Percentiles rank a stretch among this genome's conserved stretches.
Conservation (phyloP, 2,329 filamentous ascomycete genomes). For the Paracoccidioides lutzii region DNA sequence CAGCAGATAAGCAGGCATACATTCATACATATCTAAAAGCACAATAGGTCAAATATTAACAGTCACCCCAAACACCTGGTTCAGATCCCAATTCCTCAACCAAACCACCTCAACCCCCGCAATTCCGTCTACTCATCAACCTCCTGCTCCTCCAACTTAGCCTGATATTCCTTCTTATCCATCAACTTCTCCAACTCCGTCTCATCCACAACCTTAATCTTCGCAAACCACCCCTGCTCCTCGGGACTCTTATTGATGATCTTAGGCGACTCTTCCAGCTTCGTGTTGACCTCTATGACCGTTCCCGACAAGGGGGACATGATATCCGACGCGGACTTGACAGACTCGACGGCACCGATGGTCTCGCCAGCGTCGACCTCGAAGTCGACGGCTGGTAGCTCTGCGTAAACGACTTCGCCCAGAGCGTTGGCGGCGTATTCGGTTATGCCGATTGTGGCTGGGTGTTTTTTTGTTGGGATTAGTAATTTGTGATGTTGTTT, state of each 20-base stretch:
- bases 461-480: slow-evolving; percentile 1
- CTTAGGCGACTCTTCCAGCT: slow-evolving; percentile 71
- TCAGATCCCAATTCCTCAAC: background rate
- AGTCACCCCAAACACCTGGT: background rate
- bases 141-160: slow-evolving; percentile 48
- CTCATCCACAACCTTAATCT: slow-evolving; percentile 61
- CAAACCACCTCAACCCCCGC: background rate
- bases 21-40: background rate
- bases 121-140: slow-evolving; percentile 4
- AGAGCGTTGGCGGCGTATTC: slow-evolving; percentile 83
- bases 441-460: slow-evolving; percentile 68
- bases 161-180: slow-evolving; percentile 64
- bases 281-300: slow-evolving; percentile 59
- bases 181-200: slow-evolving; percentile 64
- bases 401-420: slow-evolving; percentile 93
- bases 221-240: slow-evolving; percentile 84
- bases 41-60: background rate
- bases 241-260: slow-evolving; percentile 86
- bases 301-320: slow-evolving; percentile 72
- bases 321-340: slow-evolving; percentile 98
- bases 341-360: slow-evolving; percentile 90
- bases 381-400: slow-evolving; percentile 63
- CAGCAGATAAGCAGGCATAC: background rate
- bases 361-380: slow-evolving; percentile 64
- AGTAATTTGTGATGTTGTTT: slow-evolving; percentile 3